phyloP scores from a whole-genome alignment of 2,329 filamentous ascomycete genomes.

The Hirsutella rhossiliensis region DNA sequence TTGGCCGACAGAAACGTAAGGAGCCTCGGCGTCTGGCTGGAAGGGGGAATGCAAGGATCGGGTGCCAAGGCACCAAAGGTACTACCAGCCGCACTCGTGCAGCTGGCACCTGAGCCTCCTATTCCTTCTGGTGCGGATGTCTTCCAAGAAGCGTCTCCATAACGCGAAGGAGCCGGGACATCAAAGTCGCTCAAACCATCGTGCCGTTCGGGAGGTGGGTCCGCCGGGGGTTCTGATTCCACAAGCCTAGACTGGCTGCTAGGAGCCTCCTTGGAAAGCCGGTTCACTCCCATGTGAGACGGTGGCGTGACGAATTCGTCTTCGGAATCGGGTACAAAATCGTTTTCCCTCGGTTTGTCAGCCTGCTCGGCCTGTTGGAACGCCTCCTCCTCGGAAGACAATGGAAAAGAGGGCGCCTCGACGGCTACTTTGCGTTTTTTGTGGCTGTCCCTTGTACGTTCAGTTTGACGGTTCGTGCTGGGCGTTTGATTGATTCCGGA shows the following conservation, averaged over 20 bases:
- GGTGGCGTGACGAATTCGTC: constrained; percentile 35
- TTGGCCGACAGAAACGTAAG: constrained; percentile 18
- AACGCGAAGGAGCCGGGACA: background rate
- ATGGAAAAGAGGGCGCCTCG: background rate
- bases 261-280: background rate
- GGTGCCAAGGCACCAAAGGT: background rate
- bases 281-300: constrained; percentile 8
- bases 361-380: constrained; percentile 1
- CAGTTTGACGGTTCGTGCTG: constrained; percentile 6
- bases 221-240: background rate
- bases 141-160: background rate
- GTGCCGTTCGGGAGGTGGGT: background rate
- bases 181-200: background rate
- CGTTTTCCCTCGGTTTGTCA: constrained; percentile 8
- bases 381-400: constrained; percentile 2
- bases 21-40: constrained; percentile 15
- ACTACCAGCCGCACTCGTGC: background rate
- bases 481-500: constrained; percentile 1
- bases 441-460: constrained; percentile 1
- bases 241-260: background rate
- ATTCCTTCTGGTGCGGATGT: background rate
- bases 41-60: constrained; percentile 3
- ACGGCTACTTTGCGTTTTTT: constrained; percentile 7
- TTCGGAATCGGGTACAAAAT: constrained; percentile 42
- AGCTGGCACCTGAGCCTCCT: background rate